phyloP scores from a whole-genome alignment of 805 yeast species.

The Schwanniomyces sp. region DNA sequence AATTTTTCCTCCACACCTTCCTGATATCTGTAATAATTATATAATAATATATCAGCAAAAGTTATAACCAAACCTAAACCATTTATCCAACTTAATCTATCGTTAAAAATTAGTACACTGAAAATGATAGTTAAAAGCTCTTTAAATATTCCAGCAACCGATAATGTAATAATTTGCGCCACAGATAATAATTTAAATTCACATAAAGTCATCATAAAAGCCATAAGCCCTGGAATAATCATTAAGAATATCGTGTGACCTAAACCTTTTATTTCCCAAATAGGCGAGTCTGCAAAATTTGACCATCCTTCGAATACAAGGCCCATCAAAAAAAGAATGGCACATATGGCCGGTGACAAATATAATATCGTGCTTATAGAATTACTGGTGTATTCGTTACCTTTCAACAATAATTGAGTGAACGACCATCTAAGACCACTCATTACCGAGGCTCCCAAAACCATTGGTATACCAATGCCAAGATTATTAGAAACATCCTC shows the following conservation, averaged over 20 bases:
- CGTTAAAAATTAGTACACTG: constrained; percentile 71
- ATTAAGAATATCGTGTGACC: constrained; percentile 56
- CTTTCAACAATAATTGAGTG: constrained; percentile 77
- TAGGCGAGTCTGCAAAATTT: constrained; percentile 49
- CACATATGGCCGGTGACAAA: constrained; percentile 81
- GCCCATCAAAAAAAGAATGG: constrained; percentile 62
- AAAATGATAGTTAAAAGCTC: constrained; percentile 82
- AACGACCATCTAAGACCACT: constrained; percentile 95
- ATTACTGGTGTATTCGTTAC: constrained; percentile 58
- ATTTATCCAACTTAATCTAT: constrained; percentile 65
- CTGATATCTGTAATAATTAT: constrained; percentile 62
- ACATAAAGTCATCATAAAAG: constrained; percentile 84
- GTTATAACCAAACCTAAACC: constrained; percentile 74
- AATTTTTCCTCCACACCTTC: constrained; percentile 13
- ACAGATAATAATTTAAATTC: constrained; percentile 82
- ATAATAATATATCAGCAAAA: constrained; percentile 76
- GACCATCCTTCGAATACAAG: constrained; percentile 66
- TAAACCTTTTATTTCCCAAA: constrained; percentile 68
- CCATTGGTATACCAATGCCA: constrained; percentile 66
- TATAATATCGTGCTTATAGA: constrained; percentile 84
- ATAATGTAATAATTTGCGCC: constrained; percentile 81
- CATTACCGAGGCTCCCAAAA: constrained; percentile 73
- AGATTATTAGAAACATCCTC: constrained; percentile 14
- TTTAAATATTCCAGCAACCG: constrained; percentile 91
- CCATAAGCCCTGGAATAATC: constrained; percentile 80